Conservation (phyloP, 805 yeast species). For the Pichia cephalocereana region DNA sequence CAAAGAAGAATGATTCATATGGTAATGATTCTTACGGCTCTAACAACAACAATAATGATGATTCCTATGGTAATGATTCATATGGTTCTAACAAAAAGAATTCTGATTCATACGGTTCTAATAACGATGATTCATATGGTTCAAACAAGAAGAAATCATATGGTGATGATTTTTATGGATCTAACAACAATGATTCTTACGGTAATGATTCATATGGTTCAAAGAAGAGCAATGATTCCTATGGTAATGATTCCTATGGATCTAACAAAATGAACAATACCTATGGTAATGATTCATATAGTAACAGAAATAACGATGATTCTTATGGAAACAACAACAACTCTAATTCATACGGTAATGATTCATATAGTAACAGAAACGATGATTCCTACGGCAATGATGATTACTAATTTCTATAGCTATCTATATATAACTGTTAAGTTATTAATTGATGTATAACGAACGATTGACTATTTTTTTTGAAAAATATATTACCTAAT, state of each 20-base stretch:
- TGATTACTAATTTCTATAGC: background rate
- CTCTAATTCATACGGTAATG: no score
- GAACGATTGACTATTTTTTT: no score
- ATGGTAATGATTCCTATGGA: slow-evolving; percentile 28
- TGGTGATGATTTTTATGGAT: slow-evolving; percentile 27
- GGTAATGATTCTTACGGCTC: slow-evolving; percentile 21
- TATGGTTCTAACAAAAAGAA: background rate
- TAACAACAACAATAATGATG: slow-evolving; percentile 18
- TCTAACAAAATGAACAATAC: slow-evolving; percentile 5
- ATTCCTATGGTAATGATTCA: background rate
- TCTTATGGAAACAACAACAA: no score
- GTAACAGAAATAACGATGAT: no score
- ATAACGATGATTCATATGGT: slow-evolving; percentile 16
- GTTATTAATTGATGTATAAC: no score
- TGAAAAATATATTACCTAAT: no score
- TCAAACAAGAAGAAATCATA: slow-evolving; percentile 19
- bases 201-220: slow-evolving; percentile 13
- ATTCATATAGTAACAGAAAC: no score
- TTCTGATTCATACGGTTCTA: slow-evolving; percentile 23
- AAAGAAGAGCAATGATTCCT: no score
- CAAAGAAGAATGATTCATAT: slow-evolving; percentile 9
- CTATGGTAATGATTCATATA: no score
- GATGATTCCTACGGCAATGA: slow-evolving; percentile 11
- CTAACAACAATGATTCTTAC: slow-evolving; percentile 10
- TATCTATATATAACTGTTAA: slow-evolving; percentile 7